Percentiles rank a stretch among this genome's conserved stretches.
Evolutionary conservation across 78 protist genomes (phyloP).

Genomic region (Tieghemostelium lacteum): DNA sequence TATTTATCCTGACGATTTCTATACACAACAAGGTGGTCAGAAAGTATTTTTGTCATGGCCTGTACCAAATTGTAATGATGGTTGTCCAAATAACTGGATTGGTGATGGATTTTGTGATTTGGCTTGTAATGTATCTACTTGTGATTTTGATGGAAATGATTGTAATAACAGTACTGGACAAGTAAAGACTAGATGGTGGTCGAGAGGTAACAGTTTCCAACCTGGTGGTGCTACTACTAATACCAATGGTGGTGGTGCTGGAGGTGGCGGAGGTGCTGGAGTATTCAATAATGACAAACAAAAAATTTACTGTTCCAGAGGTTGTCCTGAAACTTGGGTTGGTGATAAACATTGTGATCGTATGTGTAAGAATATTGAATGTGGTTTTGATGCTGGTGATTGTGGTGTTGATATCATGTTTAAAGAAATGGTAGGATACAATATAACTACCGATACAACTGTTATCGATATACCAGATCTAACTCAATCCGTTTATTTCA

Average conservation of each 20-base stretch:
- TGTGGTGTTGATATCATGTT: slow-evolving; percentile 85
- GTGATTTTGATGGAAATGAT: slow-evolving; percentile 94
- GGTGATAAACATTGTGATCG: slow-evolving; percentile 96
- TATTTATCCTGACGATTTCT: slow-evolving; percentile 94
- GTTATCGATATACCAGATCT: slow-evolving; percentile 12
- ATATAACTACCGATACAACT: neutral
- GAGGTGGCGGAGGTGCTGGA: neutral
- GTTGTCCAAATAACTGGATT: slow-evolving; percentile 93
- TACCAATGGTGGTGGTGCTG: neutral
- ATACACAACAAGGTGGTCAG: slow-evolving; percentile 75
- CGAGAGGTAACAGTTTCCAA: neutral
- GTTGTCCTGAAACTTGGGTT: slow-evolving; percentile 96
- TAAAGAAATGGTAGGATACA: slow-evolving; percentile 54
- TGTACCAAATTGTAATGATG: slow-evolving; percentile 94
- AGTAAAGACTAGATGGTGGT: slow-evolving; percentile 59
- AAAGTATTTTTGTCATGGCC: slow-evolving; percentile 93
- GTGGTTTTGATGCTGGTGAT: slow-evolving; percentile 95
- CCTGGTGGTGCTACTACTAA: neutral
- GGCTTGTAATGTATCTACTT: slow-evolving; percentile 90
- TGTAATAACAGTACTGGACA: slow-evolving; percentile 82
- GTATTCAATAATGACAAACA: neutral
- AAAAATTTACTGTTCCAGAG: slow-evolving; percentile 76
- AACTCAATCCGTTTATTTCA: slow-evolving; percentile 47
- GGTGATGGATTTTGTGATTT: slow-evolving; percentile 96
- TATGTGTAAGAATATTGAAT: slow-evolving; percentile 86